These are phyloP conservation scores for Chrysosphaeria jannelii DNA, from an alignment of 2,329 filamentous ascomycete species.

Conservation along the genomic window DNA sequence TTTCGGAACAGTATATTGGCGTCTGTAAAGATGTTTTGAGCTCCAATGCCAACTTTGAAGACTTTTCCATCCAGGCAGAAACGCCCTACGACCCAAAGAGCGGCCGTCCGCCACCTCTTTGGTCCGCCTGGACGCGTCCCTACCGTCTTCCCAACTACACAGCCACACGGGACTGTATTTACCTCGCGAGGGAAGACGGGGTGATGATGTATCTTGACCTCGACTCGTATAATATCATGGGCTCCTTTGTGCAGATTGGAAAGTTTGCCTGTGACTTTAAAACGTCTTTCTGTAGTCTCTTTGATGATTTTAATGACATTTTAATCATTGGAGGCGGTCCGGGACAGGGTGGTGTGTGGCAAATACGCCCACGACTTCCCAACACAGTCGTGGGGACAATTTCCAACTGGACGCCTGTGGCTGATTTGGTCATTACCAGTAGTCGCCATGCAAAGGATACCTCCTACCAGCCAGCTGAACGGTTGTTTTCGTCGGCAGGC, in stretches of 20 bases:
- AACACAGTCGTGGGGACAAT: constrained; percentile 23
- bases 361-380: constrained; percentile 20
- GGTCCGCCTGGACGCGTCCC: constrained; percentile 65
- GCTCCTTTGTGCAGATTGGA: constrained; percentile 26
- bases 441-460: too few species aligned
- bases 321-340: constrained; percentile 52
- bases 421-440: constrained; percentile 23
- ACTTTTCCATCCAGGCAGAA: too few species aligned
- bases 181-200: constrained; percentile 70
- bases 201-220: constrained; percentile 44
- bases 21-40: constrained; percentile 24
- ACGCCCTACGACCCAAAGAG: constrained; percentile 11
- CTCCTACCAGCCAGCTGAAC: constrained; percentile 13
- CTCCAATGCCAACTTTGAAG: constrained; percentile 17
- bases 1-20: constrained; percentile 28
- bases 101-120: constrained; percentile 28
- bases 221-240: constrained; percentile 22
- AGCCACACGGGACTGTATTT: constrained; percentile 44
- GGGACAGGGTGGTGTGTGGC: constrained; percentile 40
- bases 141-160: constrained; percentile 32
- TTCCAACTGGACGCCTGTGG: constrained; percentile 28
- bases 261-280: constrained; percentile 45
- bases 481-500: constrained; percentile 35
- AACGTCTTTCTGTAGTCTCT: constrained; percentile 52
- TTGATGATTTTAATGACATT: constrained; percentile 39